Conservation (phyloP, 179 eudicot genomes). For the Amaranthus tricolor region DNA sequence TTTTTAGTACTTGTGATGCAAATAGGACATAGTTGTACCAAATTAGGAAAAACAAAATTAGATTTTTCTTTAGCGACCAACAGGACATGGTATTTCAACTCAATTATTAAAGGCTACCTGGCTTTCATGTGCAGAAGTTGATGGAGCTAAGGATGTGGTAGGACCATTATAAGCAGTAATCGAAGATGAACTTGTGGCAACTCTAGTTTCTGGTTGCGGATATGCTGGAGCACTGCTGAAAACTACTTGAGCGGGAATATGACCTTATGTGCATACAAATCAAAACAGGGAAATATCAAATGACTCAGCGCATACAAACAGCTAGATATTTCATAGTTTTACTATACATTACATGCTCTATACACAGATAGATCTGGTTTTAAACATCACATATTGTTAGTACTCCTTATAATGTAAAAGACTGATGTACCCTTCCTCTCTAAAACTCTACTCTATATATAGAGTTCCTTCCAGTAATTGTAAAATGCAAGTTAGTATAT, state of each 20-base stretch:
- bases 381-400: neutral
- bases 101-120: conserved; percentile 25
- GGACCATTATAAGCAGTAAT: conserved; percentile 11
- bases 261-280: conserved; percentile 16
- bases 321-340: no score
- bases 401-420: no score
- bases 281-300: no score
- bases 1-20: conserved; percentile 44
- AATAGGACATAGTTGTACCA: conserved; percentile 43
- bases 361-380: neutral
- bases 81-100: neutral
- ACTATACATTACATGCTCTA: neutral
- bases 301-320: no score
- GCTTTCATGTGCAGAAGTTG: conserved; percentile 29
- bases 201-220: conserved; percentile 21
- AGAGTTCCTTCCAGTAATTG: no score
- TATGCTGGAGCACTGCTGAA: conserved; percentile 35
- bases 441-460: no score
- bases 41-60: conserved; percentile 2
- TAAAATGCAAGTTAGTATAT: no score
- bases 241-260: conserved; percentile 39
- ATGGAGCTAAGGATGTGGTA: conserved; percentile 14
- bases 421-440: no score
- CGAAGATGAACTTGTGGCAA: conserved; percentile 29
- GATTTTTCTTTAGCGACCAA: neutral